Percentiles rank a stretch among this genome's conserved stretches.
These are phyloP conservation scores for Primulina huaijiensis DNA, from an alignment of 257 asterid genomes.

Conservation along the genomic window DNA sequence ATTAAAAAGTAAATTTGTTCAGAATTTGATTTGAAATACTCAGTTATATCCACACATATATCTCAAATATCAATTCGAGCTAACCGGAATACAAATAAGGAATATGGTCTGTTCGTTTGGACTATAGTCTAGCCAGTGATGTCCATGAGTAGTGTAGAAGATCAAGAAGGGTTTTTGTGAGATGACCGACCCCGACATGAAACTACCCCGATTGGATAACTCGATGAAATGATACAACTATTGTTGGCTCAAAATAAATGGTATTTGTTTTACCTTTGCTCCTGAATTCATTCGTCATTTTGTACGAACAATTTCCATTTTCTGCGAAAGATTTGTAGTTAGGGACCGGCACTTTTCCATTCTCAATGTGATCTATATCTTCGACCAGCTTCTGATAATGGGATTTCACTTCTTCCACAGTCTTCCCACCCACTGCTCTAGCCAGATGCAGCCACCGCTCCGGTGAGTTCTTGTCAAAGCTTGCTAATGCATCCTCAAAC, in stretches of 20 bases:
- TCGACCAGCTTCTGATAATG: slow-evolving; percentile 50
- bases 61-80: no score
- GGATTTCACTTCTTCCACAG: slow-evolving; percentile 49
- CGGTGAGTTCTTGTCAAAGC: slow-evolving; percentile 31
- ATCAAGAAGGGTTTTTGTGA: no score
- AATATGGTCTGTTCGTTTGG: no score
- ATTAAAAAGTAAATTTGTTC: no score
- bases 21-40: no score
- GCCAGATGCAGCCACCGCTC: slow-evolving; percentile 46
- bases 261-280: slow-evolving; percentile 27
- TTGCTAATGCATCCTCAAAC: slow-evolving; percentile 53
- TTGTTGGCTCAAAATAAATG: background rate
- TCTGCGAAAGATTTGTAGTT: slow-evolving; percentile 27
- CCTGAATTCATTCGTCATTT: slow-evolving; percentile 16
- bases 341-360: slow-evolving; percentile 46
- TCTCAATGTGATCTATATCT: slow-evolving; percentile 44
- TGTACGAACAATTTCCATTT: slow-evolving; percentile 15
- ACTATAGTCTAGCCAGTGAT: no score
- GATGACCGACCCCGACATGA: no score
- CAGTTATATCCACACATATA: no score
- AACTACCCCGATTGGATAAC: background rate
- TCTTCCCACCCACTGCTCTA: slow-evolving; percentile 42
- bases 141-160: no score
- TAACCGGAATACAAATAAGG: no score
- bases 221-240: background rate